phyloP scores from a whole-genome alignment of 441 rosid genomes.

The Gossypium schwendimanii region DNA sequence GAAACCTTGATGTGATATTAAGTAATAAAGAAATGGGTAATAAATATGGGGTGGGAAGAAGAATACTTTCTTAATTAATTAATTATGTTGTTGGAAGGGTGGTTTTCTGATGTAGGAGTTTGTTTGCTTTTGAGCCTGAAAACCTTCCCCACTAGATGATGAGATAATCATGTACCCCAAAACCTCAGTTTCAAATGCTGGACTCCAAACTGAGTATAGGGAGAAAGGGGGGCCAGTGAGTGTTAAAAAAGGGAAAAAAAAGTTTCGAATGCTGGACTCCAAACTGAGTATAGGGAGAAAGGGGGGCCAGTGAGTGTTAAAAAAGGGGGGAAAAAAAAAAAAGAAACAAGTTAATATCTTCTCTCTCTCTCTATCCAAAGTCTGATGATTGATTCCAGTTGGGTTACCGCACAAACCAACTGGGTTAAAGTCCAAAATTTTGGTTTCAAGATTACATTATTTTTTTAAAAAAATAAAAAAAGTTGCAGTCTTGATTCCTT shows the following conservation, averaged over 20 bases:
- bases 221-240: too few species aligned
- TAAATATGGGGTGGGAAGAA: not conserved
- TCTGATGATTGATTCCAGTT: constrained; percentile 53
- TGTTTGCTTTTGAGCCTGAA: constrained; percentile 37
- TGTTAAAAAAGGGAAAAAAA: too few species aligned
- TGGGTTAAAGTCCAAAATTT: constrained; percentile 29
- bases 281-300: not conserved
- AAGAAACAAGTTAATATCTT: constrained; percentile 14
- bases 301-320: not conserved
- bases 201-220: not conserved
- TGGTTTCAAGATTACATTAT: constrained; percentile 17
- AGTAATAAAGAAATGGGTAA: not conserved
- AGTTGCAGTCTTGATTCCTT: constrained; percentile 35
- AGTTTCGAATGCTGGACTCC: not conserved
- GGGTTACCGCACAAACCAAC: constrained; percentile 40
- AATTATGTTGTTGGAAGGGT: constrained; percentile 6
- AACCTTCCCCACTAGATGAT: constrained; percentile 62
- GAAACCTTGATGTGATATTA: constrained; percentile 5
- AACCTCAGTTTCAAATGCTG: constrained; percentile 36
- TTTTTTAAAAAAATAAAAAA: constrained; percentile 19
- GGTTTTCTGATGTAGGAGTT: constrained; percentile 3
- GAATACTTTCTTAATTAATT: not conserved
- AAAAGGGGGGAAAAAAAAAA: not conserved
- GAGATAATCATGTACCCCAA: constrained; percentile 59
- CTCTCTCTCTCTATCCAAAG: constrained; percentile 6